Base-by-base conservation (phyloP, 768 basidiomycete species). In the Mycena polygramma region DNA sequence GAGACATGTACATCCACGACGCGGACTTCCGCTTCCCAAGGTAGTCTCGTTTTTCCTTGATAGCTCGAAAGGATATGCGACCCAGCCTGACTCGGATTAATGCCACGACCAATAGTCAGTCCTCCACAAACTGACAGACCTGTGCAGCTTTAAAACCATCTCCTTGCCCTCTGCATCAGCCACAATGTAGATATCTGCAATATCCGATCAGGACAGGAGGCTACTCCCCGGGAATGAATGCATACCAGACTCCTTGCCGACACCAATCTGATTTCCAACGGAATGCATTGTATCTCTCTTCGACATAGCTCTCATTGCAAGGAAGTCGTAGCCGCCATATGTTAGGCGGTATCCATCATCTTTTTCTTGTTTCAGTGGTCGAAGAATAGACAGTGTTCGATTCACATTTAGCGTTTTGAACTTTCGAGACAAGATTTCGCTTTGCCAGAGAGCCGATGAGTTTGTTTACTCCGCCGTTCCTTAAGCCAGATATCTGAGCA, bases 1-100 rank as follows among this genome's bases (percentile, higher is more conserved):
- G 89, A 24, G 95, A 97, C 94, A 99, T 95, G 82, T 98, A 99
- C 96, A 99, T 98, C 98, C 98, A 99, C 20, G 95, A 95, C 0
- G 98, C 97, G 20, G 93, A 94, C 81, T 96, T 96, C 49, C 98
- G 89, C 80, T 96, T 97, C 26, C 97, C 95, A 64, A 99, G 84
- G 78, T 99, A 99, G 77, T 99, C 98, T 69, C 98, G 87, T 78
- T 99, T 99, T 75, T 92, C 88, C 82, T 99, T 99, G 83, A 99
- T 96, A 0, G 95, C 91, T 49, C 98, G 92, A 83, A 99, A 99
- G 0, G 97, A 98, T 74, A 98, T 91, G n/a, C 98, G 93, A 41
- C 98, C 98, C 20, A 99, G 88, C 49, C 98, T 98, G 78, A 19
- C 69, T 22, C 24, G 52, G 24, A 46, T 36, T 57, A 68, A 46